A percentile compares a stretch with the other conserved stretches of the same genome.
Conservation (phyloP, 768 basidiomycete genomes). For the Lactifluus pinguis region DNA sequence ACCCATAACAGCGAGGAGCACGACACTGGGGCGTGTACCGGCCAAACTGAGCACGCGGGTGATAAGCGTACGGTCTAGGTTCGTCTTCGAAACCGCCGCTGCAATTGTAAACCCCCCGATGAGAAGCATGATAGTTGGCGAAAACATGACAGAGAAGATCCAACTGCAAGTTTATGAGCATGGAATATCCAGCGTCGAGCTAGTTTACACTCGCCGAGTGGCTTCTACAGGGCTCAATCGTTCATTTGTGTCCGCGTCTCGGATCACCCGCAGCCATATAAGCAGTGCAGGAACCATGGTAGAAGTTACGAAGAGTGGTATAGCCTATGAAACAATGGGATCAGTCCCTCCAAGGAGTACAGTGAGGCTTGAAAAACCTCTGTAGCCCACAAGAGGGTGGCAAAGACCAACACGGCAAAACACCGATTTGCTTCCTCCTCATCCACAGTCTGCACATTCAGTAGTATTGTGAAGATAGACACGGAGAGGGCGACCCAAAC, state of each 20-base stretch:
- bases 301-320: slow-evolving; percentile 96
- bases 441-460: slow-evolving; percentile 53
- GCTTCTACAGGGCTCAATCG: slow-evolving; percentile 57
- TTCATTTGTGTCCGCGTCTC: slow-evolving; percentile 42
- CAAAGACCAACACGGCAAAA: slow-evolving; percentile 81
- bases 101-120: slow-evolving; percentile 98
- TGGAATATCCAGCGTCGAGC: not conserved
- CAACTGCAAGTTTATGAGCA: slow-evolving; percentile 40
- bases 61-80: slow-evolving; percentile 86
- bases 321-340: slow-evolving; percentile 48
- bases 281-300: slow-evolving; percentile 81
- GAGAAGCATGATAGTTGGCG: slow-evolving; percentile 95
- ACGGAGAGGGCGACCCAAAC: slow-evolving; percentile 51
- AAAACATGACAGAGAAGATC: slow-evolving; percentile 94
- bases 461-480: slow-evolving; percentile 46
- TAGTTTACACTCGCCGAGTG: slow-evolving; percentile 54
- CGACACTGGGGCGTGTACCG: slow-evolving; percentile 76
- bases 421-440: slow-evolving; percentile 75
- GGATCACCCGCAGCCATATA: slow-evolving; percentile 75
- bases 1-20: slow-evolving; percentile 89
- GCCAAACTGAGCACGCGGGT: slow-evolving; percentile 86
- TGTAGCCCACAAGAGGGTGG: slow-evolving; percentile 92
- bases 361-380: slow-evolving; percentile 48
- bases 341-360: not conserved
- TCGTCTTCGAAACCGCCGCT: slow-evolving; percentile 90